Evolutionary conservation across 352 stramenopile genomes (phyloP).

Genomic region (Discostella stelligera): DNA sequence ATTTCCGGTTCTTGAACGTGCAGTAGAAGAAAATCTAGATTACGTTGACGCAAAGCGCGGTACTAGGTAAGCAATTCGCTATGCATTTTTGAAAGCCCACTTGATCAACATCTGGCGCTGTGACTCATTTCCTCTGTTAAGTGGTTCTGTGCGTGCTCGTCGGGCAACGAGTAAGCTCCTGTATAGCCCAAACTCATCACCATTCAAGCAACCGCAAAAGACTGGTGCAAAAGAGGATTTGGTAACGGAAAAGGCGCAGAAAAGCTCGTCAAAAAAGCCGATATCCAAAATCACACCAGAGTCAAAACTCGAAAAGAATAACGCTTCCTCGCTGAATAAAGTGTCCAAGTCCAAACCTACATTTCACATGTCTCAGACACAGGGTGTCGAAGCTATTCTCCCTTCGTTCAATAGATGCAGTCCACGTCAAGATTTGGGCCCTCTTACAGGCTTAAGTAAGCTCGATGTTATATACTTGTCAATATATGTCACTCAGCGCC

Average conservation of each 20-base stretch:
- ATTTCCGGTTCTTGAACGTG: slow-evolving; percentile 27
- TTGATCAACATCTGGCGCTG: not conserved
- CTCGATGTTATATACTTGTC: not conserved
- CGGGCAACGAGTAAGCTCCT: slow-evolving; percentile 3
- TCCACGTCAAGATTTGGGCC: slow-evolving; percentile 6
- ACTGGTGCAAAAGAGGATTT: slow-evolving; percentile 6
- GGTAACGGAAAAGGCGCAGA: slow-evolving; percentile 11
- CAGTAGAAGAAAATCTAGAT: slow-evolving; percentile 42
- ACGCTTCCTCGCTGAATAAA: slow-evolving; percentile 22
- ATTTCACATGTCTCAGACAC: slow-evolving; percentile 56
- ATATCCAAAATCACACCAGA: slow-evolving; percentile 33
- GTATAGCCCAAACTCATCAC: slow-evolving; percentile 5
- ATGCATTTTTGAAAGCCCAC: not conserved
- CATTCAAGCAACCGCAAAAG: not conserved
- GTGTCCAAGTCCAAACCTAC: slow-evolving; percentile 33
- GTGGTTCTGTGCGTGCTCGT: slow-evolving; percentile 20
- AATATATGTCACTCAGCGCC: not conserved
- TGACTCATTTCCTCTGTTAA: slow-evolving; percentile 12
- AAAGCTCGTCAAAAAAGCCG: slow-evolving; percentile 13
- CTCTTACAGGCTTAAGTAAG: slow-evolving; percentile 38
- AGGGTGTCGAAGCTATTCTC: slow-evolving; percentile 19
- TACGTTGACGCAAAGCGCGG: slow-evolving; percentile 30
- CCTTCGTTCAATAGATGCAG: slow-evolving; percentile 25
- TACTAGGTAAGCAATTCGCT: slow-evolving; percentile 12
- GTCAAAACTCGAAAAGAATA: slow-evolving; percentile 10